These are phyloP conservation scores for Apiotrichum veenhuisii DNA, from an alignment of 1,284 basidiomycete genomes.

Conservation along the genomic window DNA sequence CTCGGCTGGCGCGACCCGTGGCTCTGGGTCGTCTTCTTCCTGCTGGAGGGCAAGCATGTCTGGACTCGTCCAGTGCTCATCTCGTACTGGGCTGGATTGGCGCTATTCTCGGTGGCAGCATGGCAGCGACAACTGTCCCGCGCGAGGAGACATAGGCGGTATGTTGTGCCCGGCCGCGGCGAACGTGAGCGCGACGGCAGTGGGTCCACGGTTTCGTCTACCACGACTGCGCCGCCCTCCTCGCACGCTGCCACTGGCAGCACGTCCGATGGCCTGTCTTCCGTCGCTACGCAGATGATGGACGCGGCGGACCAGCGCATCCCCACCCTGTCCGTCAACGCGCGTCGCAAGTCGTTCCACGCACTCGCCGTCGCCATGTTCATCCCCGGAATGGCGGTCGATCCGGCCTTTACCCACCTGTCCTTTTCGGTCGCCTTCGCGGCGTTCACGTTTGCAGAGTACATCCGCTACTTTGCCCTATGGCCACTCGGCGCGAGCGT, in stretches of 20 bases:
- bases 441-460: conserved; percentile 91
- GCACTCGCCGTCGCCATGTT: conserved; percentile 94
- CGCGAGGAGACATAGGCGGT: conserved; percentile 59
- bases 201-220: neutral
- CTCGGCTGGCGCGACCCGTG: conserved; percentile 81
- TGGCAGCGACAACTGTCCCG: conserved; percentile 86
- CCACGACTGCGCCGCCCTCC: neutral
- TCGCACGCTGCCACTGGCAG: no score
- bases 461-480: conserved; percentile 94
- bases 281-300: conserved; percentile 68
- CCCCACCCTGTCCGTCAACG: conserved; percentile 86
- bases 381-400: conserved; percentile 83
- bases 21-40: conserved; percentile 74
- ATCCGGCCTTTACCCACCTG: conserved; percentile 93
- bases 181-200: neutral
- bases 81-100: conserved; percentile 78
- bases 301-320: conserved; percentile 83
- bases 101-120: conserved; percentile 77
- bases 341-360: conserved; percentile 97
- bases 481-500: conserved; percentile 92
- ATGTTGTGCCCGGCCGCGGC: conserved; percentile 26
- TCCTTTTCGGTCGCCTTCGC: conserved; percentile 91
- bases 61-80: conserved; percentile 82
- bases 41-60: conserved; percentile 67
- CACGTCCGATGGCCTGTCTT: neutral